Percentiles rank a stretch among this genome's conserved stretches.
Conservation (phyloP, 352 stramenopile genomes). For the Phytophthora niederhauseri region DNA sequence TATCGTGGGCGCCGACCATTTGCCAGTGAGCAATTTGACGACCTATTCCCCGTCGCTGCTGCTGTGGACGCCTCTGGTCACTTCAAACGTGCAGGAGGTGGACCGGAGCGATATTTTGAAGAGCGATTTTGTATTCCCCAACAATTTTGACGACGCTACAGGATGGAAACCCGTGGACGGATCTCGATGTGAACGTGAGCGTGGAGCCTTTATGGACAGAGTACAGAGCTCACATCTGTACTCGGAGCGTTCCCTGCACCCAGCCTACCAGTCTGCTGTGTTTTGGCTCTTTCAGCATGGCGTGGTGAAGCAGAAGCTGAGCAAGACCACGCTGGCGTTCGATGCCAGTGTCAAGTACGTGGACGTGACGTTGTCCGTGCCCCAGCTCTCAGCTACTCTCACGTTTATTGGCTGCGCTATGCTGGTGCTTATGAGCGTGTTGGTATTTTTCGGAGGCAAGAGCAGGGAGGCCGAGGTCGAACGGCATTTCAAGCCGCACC, state of each 20-base stretch:
- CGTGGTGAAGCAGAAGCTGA: constrained; percentile 36
- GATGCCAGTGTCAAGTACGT: constrained; percentile 30
- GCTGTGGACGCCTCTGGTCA: constrained; percentile 45
- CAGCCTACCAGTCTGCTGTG: constrained; percentile 51
- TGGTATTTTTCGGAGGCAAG: constrained; percentile 51
- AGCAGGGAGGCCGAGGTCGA: constrained; percentile 50
- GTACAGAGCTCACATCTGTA: constrained; percentile 54
- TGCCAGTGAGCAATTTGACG: constrained; percentile 40
- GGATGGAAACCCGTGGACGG: constrained; percentile 41
- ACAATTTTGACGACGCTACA: constrained; percentile 44
- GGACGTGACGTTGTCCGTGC: constrained; percentile 46
- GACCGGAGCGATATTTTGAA: constrained; percentile 55
- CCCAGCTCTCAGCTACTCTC: constrained; percentile 41
- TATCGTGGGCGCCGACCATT: constrained; percentile 35
- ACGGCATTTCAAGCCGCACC: constrained; percentile 48
- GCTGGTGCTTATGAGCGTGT: constrained; percentile 43
- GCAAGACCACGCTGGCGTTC: constrained; percentile 35
- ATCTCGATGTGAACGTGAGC: constrained; percentile 50
- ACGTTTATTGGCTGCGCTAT: constrained; percentile 46
- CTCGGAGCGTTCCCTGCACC: constrained; percentile 52
- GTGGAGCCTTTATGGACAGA: constrained; percentile 45
- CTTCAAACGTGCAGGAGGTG: constrained; percentile 57
- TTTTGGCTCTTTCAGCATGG: constrained; percentile 66
- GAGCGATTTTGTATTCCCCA: constrained; percentile 59
- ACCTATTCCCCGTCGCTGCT: constrained; percentile 36